Percentiles rank a stretch among this genome's conserved stretches.
These are phyloP conservation scores for Blechomonas ayalai DNA, from an alignment of 208 protist genomes.

Conservation along the genomic window DNA sequence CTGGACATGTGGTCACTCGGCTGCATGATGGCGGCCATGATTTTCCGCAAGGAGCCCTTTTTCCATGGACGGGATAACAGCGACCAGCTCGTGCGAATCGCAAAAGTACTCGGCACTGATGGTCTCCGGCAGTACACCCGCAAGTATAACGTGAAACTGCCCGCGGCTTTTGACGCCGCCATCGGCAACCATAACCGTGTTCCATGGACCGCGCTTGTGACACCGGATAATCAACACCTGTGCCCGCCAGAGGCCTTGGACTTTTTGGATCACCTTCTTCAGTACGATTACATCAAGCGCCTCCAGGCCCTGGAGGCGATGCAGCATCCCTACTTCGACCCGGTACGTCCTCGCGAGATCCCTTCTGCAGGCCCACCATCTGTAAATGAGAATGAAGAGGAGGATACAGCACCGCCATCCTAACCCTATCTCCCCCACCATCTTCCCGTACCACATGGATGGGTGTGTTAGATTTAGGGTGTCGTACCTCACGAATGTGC, in stretches of 20 bases:
- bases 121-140: conserved; percentile 94
- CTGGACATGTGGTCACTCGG: conserved; percentile 99
- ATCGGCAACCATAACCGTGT: conserved; percentile 84
- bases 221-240: conserved; percentile 94
- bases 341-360: conserved; percentile 49
- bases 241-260: conserved; percentile 96
- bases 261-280: conserved; percentile 97
- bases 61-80: conserved; percentile 99
- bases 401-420: too few species aligned
- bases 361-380: neutral
- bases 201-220: conserved; percentile 92
- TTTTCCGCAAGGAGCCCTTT: conserved; percentile 99
- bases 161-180: conserved; percentile 86
- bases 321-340: conserved; percentile 98
- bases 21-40: conserved; percentile 99
- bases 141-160: conserved; percentile 96
- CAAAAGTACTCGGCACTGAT: conserved; percentile 96
- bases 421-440: too few species aligned
- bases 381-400: conserved; percentile 5
- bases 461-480: too few species aligned
- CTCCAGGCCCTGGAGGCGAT: conserved; percentile 98
- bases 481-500: too few species aligned
- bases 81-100: conserved; percentile 98
- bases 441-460: too few species aligned
- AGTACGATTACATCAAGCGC: conserved; percentile 96